Evolutionary conservation across 2,329 filamentous ascomycete genomes (phyloP), one percentile per base, ranked within the genome.

Genomic region (Sordariomycetes sp.): DNA sequence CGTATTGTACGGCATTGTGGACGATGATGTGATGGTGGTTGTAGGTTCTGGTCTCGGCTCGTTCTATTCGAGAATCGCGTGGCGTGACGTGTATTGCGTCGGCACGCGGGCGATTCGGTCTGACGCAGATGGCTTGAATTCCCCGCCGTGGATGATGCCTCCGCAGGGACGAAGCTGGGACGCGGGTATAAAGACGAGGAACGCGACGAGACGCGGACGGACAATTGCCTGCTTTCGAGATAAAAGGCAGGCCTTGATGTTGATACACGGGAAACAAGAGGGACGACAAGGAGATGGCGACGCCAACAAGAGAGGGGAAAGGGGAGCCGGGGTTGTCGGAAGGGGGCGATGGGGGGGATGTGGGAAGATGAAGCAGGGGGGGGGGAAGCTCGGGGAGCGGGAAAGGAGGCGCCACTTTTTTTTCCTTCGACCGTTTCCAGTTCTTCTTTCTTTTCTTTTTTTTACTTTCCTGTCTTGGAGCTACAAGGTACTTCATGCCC

Each of bases 1-100:
- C 64, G 92, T 97, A 73, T 96, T 96, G 79, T 96, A 96, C 68
- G 87, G 87, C 90, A 96, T 96, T 60, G 54, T 64, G 62, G 54
- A 20, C 20, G 51, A 8, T 42, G 22, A 58, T 60, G 61, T 54
- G 52, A 36, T 42, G n/a, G 56, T 54, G 36, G 59, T 34, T 36
- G 52, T 32, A 32, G 58, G 56, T 55, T 35, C 10, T 8, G 25
- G 17, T 4, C n/a, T 24, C 10, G 32, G n/a, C 15, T 28, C 17
- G 22, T 48, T 56, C 32, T 13, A 32, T 8, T 35, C n/a, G 1
- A 24, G 15, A 10, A 3, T 17, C 15, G n/a, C 17, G 45, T 35
- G 48, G 24, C 15, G 52, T 42, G 52, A 20, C 53, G 20, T 54
- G 34, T 53, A 35, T n/a, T 22, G 57, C 59, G 24, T 48, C 10